A percentile compares a stretch with the other conserved stretches of the same genome.
Evolutionary conservation across 164 flowering plant genomes (phyloP).

Genomic region (Warburgia ugandensis): DNA sequence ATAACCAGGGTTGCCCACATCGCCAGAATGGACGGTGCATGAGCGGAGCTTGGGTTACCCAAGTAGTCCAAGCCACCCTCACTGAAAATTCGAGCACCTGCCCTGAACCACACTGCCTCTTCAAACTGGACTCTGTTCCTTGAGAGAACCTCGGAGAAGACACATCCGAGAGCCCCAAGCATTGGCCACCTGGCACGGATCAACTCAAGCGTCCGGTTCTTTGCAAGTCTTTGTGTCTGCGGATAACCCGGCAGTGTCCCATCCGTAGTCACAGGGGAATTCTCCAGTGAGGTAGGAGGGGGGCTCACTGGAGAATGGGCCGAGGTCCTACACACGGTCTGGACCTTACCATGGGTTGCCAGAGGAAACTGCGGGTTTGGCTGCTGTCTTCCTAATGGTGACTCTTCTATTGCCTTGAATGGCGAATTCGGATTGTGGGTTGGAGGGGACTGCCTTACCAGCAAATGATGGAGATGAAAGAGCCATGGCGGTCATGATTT

Average conservation of each 20-base stretch:
- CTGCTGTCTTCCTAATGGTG: conserved; percentile 8
- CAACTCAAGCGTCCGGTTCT: conserved; percentile 6
- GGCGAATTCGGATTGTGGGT: neutral
- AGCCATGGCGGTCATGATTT: conserved; percentile 7
- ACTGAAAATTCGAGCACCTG: conserved; percentile 9
- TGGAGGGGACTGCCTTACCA: conserved; percentile 4
- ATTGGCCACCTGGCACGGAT: conserved; percentile 9
- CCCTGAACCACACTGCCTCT: conserved; percentile 12
- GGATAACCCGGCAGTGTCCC: conserved; percentile 10
- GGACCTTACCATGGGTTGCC: conserved; percentile 9
- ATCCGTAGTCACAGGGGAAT: conserved; percentile 7
- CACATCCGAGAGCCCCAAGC: conserved; percentile 4
- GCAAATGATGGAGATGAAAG: conserved; percentile 8
- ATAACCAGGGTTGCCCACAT: conserved; percentile 7
- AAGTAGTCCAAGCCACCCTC: conserved; percentile 10
- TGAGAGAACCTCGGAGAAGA: conserved; percentile 8
- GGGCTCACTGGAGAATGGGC: conserved; percentile 8
- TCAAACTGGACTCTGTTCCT: conserved; percentile 8
- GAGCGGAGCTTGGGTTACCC: conserved; percentile 7
- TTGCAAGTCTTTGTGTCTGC: conserved; percentile 11
- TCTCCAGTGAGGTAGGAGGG: conserved; percentile 9
- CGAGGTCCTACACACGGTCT: conserved; percentile 7
- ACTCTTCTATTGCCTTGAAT: neutral
- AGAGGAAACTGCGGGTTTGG: conserved; percentile 1
- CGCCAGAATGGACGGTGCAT: conserved; percentile 7